A percentile compares a stretch with the other conserved stretches of the same genome.
These are phyloP conservation scores for Penicillium roqueforti DNA, from an alignment of 495 filamentous ascomycete species.

Conservation along the genomic window DNA sequence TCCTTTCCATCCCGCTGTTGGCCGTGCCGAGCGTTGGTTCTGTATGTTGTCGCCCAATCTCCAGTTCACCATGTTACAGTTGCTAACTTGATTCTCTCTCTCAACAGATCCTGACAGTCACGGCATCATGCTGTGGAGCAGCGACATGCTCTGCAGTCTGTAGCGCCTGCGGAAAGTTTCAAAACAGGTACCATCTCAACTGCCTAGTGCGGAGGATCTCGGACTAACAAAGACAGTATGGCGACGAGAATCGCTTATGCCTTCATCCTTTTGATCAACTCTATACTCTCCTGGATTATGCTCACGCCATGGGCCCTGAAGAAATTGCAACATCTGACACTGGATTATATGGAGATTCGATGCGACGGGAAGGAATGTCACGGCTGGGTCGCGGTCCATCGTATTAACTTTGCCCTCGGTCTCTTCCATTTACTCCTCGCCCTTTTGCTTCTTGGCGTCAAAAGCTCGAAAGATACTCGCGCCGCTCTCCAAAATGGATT, in stretches of 20 bases:
- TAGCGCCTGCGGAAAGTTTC: conserved; percentile 91
- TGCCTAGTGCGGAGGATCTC: not conserved
- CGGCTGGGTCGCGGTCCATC: conserved; percentile 92
- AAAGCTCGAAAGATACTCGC: conserved; percentile 78
- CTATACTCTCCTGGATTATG: conserved; percentile 97
- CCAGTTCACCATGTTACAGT: conserved; percentile 13
- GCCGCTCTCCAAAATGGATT: conserved; percentile 91
- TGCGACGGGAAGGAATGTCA: conserved; percentile 90
- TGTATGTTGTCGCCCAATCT: conserved; percentile 49
- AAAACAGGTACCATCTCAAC: conserved; percentile 67
- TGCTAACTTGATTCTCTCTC: conserved; percentile 4
- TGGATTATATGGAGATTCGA: conserved; percentile 91
- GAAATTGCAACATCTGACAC: conserved; percentile 82
- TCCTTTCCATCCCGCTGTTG: conserved; percentile 84
- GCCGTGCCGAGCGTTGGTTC: conserved; percentile 82
- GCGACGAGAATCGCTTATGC: conserved; percentile 97
- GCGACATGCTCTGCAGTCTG: conserved; percentile 93
- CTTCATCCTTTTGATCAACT: conserved; percentile 92
- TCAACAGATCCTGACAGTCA: conserved; percentile 66
- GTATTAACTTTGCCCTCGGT: conserved; percentile 95
- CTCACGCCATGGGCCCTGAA: conserved; percentile 98
- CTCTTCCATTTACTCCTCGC: conserved; percentile 88
- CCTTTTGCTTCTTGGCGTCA: conserved; percentile 78
- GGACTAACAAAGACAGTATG: conserved; percentile 55
- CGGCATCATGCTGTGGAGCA: conserved; percentile 86